Conservation (phyloP, 352 stramenopile genomes). For the Globisporangium megalacanthum region DNA sequence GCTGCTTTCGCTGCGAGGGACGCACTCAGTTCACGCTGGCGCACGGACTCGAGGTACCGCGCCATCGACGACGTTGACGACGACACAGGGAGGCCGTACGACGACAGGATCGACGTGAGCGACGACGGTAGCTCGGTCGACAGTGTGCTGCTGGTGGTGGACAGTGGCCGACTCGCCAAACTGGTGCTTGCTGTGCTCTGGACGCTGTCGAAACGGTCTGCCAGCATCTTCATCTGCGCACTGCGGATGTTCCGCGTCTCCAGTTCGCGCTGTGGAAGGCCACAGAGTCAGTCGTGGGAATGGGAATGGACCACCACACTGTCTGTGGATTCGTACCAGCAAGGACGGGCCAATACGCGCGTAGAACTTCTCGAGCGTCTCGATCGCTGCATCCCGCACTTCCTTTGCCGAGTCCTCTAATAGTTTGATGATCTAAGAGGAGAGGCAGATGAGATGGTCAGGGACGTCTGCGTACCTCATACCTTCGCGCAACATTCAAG, state of each 20-base stretch:
- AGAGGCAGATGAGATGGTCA: neutral
- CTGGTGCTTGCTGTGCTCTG: constrained; percentile 1
- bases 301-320: too few relatives aligned
- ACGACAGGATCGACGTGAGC: constrained; percentile 41
- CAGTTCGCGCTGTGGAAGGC: constrained; percentile 36
- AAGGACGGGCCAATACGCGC: constrained; percentile 54
- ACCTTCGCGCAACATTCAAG: neutral
- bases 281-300: too few relatives aligned
- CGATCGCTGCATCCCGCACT: constrained; percentile 69
- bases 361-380: constrained; percentile 72
- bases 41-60: constrained; percentile 43
- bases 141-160: neutral
- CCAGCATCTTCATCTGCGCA: constrained; percentile 72
- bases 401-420: constrained; percentile 83
- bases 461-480: neutral
- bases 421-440: constrained; percentile 41
- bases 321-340: constrained; percentile 30
- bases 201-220: constrained; percentile 36
- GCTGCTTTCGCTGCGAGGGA: constrained; percentile 22
- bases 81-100: constrained; percentile 32
- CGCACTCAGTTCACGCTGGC: constrained; percentile 27
- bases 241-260: constrained; percentile 70
- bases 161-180: neutral
- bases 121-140: constrained; percentile 10
- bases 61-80: constrained; percentile 54